Base-by-base conservation (phyloP, 306 rosid genomes). In the Hippophae rhamnoides region DNA sequence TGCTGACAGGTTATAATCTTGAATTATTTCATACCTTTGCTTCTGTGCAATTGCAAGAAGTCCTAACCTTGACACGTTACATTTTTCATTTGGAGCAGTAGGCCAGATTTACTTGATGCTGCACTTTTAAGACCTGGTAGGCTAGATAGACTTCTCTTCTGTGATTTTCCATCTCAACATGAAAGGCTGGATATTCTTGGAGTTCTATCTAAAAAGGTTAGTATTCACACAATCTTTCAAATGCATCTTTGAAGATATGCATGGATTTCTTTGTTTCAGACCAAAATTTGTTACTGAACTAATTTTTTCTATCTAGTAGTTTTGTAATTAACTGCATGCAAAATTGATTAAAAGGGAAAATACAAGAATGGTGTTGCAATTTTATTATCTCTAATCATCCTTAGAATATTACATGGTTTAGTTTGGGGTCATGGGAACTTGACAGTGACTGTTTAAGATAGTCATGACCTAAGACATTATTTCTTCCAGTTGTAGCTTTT, bases 61-160 rank as follows among this genome's bases (percentile, higher is more conserved):
- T 18, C 23, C 23, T 18, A 18, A 18, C 23, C 23, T 18, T 18
- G 23, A 18, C 23, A 18, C 23, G 23, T 49, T 49, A 43, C 47
- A 13, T 58, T 73, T 78, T 72, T 67, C 65, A 66, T 87, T 74
- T 71, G 64, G 71, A 83, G 84, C 96, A 92, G 98, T 79, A 85
- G 98, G 71, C 98, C 98, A 5, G 96, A 92, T 76, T 83, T 92
- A 72, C 96, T 92, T 60, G 96, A 92, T 71, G 98, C 96, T 7
- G 98, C 96, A 13, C 80, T 92, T 57, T 68, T 92, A 79, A 81
- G 98, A 80, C 98, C 98, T 48, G 96, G 98, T 55, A 79, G 98
- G 67, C 79, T 92, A 52, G 98, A 92, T 79, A 95, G 95, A 61
- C 96, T 92, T 78, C 79, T 92, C 26, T 92, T 83, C 76, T 92